Percentiles rank a stretch among this genome's conserved stretches.
Conservation (phyloP, 371 early-diverging fungal species). For the Rhizopus arrhizus region DNA sequence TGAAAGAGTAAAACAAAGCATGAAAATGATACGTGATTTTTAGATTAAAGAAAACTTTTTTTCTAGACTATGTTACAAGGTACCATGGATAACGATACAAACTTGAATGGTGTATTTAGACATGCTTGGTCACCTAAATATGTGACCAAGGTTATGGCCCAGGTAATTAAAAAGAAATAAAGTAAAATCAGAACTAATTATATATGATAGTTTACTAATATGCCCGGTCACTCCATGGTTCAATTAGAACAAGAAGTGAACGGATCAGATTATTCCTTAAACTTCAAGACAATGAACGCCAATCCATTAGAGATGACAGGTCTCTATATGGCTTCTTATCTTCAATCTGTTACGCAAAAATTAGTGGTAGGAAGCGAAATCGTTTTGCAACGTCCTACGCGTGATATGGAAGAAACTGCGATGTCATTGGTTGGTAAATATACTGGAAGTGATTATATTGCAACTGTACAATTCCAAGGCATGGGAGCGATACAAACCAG, state of each 20-base stretch:
- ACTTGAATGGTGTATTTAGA: slow-evolving; percentile 53
- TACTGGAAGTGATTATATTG: slow-evolving; percentile 72
- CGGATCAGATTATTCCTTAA: slow-evolving; percentile 84
- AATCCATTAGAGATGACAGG: slow-evolving; percentile 90
- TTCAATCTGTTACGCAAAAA: slow-evolving; percentile 88
- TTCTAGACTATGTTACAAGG: slow-evolving; percentile 75
- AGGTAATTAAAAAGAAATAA: slow-evolving; percentile 46
- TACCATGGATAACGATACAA: slow-evolving; percentile 86
- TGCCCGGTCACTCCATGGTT: slow-evolving; percentile 86
- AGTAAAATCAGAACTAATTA: not conserved
- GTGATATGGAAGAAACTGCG: slow-evolving; percentile 81
- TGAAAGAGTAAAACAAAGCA: slow-evolving; percentile 35
- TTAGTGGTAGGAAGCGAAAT: slow-evolving; percentile 88
- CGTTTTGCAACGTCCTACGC: slow-evolving; percentile 82
- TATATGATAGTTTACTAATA: slow-evolving; percentile 55
- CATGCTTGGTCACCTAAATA: slow-evolving; percentile 47
- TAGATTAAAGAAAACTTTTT: not conserved
- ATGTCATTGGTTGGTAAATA: slow-evolving; percentile 80
- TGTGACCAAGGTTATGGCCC: slow-evolving; percentile 79
- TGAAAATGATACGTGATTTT: not conserved
- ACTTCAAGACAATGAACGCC: slow-evolving; percentile 93
- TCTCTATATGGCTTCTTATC: slow-evolving; percentile 81
- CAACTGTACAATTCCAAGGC: slow-evolving; percentile 84
- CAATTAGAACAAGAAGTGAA: slow-evolving; percentile 90
- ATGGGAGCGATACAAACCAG: slow-evolving; percentile 82